A percentile compares a stretch with the other conserved stretches of the same genome.
These are phyloP conservation scores for Yarrowia porcina DNA, from an alignment of 805 yeast genomes.

Conservation along the genomic window DNA sequence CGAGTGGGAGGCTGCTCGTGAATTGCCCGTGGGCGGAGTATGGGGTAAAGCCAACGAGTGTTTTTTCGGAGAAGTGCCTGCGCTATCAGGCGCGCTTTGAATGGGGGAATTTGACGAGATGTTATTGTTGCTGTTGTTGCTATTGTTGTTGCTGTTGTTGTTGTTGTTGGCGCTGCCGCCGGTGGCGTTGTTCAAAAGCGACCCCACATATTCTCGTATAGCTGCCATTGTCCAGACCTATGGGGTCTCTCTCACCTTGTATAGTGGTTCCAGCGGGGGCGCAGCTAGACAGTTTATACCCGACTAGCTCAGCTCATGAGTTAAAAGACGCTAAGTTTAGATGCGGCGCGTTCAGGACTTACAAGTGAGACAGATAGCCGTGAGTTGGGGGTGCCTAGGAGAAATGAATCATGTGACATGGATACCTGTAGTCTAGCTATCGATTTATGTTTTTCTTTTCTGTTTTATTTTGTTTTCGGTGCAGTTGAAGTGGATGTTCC, in stretches of 20 bases:
- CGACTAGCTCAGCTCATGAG: neutral
- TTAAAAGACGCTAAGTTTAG: neutral
- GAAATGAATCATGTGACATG: no score
- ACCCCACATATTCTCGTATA: constrained; percentile 18
- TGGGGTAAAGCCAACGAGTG: constrained; percentile 6
- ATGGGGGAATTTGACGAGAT: no score
- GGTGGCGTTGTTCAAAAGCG: constrained; percentile 14
- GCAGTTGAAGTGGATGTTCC: no score
- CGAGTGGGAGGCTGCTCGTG: constrained; percentile 10
- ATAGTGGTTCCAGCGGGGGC: constrained; percentile 5
- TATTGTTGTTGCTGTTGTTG: neutral
- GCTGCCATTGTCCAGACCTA: constrained; percentile 24
- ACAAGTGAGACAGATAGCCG: no score
- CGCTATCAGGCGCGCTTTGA: neutral
- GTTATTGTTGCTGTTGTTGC: neutral
- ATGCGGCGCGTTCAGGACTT: constrained; percentile 6
- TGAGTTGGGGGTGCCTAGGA: no score
- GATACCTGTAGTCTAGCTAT: no score
- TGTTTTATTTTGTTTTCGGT: no score
- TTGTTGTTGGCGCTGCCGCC: neutral
- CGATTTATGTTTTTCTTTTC: no score
- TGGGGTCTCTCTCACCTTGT: neutral
- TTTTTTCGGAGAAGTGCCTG: constrained; percentile 18
- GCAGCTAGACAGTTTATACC: constrained; percentile 10
- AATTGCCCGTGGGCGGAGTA: neutral